Percentiles rank a stretch among this genome's conserved stretches.
Conservation (phyloP, 345 rosid species). For the Limnanthes douglasii region DNA sequence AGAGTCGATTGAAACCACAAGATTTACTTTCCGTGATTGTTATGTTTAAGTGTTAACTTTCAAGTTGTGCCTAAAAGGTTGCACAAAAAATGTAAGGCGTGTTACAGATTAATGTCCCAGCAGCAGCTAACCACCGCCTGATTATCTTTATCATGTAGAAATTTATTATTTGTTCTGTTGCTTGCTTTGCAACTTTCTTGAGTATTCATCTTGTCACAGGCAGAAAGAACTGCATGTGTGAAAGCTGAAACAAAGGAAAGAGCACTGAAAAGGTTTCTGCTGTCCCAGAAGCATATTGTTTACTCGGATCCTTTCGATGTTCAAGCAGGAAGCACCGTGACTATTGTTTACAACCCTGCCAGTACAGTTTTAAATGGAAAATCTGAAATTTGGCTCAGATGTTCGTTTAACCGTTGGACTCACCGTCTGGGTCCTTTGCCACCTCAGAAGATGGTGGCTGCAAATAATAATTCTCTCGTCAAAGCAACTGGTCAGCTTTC, state of each 20-base stretch:
- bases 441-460: slow-evolving; percentile 68
- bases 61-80: too few relatives aligned
- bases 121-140: background rate
- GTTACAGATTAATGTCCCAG: too few relatives aligned
- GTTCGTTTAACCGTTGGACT: slow-evolving; percentile 92
- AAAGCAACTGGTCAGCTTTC: slow-evolving; percentile 42
- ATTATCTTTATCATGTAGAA: slow-evolving; percentile 4
- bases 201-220: slow-evolving; percentile 23
- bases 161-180: slow-evolving; percentile 2
- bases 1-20: background rate
- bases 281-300: slow-evolving; percentile 72
- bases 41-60: background rate
- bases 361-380: slow-evolving; percentile 72
- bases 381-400: slow-evolving; percentile 80
- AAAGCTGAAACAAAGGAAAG: slow-evolving; percentile 64
- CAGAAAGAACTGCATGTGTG: slow-evolving; percentile 42
- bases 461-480: slow-evolving; percentile 35
- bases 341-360: slow-evolving; percentile 72
- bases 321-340: slow-evolving; percentile 56
- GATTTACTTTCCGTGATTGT: background rate
- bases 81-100: too few relatives aligned
- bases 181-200: slow-evolving; percentile 1
- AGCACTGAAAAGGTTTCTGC: slow-evolving; percentile 59
- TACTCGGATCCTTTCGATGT: slow-evolving; percentile 78
- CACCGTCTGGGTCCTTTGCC: slow-evolving; percentile 63